Conservation (phyloP, 208 protist species). For the Angomonas ambiguus region DNA sequence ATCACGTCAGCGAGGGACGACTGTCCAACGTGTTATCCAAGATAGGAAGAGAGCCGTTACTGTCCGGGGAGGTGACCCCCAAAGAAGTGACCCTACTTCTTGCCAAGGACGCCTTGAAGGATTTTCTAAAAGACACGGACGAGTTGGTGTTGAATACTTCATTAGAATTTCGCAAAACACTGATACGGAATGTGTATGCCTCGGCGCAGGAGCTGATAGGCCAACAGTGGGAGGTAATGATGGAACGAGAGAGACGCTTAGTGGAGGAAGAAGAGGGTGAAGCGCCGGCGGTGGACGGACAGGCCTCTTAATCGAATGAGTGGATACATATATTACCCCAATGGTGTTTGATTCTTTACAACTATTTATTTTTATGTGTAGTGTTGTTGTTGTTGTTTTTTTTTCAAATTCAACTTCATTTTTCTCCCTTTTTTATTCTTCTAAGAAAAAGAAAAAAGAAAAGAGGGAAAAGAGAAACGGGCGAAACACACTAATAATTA, state of each 20-base stretch:
- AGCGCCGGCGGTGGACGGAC: not conserved
- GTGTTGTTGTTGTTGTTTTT: not conserved
- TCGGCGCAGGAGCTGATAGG: slow-evolving; percentile 59
- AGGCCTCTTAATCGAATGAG: not conserved
- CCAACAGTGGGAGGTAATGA: slow-evolving; percentile 58
- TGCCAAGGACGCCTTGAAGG: slow-evolving; percentile 76
- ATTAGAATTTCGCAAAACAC: slow-evolving; percentile 69
- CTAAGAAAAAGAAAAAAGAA: too few relatives aligned
- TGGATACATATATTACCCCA: too few relatives aligned
- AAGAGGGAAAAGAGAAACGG: too few relatives aligned
- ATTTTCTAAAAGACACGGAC: slow-evolving; percentile 80
- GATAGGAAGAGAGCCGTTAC: slow-evolving; percentile 74
- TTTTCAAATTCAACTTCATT: not conserved
- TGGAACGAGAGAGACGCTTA: slow-evolving; percentile 22
- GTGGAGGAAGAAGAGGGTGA: slow-evolving; percentile 15
- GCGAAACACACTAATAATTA: too few relatives aligned
- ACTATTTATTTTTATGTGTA: not conserved
- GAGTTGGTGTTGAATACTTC: slow-evolving; percentile 50
- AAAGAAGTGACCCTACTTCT: slow-evolving; percentile 65
- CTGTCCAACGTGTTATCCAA: slow-evolving; percentile 83
- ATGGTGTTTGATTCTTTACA: not conserved
- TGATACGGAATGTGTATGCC: slow-evolving; percentile 76
- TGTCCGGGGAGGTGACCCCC: slow-evolving; percentile 50
- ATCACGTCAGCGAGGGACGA: slow-evolving; percentile 77
- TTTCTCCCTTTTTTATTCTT: not conserved